Percentiles rank a stretch among this genome's conserved stretches.
phyloP scores from a whole-genome alignment of 2,329 filamentous ascomycete genomes.

The Thielaviopsis populi region DNA sequence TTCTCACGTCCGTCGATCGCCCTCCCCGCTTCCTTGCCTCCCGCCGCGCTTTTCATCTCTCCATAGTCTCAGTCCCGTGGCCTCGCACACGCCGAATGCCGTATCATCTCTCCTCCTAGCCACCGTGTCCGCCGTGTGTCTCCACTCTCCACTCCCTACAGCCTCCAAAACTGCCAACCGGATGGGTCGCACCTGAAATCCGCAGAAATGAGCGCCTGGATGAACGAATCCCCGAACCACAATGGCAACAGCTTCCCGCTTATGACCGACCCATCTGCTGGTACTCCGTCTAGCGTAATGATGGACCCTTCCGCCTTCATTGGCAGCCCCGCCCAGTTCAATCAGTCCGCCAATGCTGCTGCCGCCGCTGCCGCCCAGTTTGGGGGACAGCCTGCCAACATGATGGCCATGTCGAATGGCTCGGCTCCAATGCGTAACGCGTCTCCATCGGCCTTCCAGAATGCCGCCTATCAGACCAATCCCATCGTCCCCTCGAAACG shows the following conservation, averaged over 20 bases:
- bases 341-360: slow-evolving; percentile 24
- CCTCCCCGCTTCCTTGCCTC: neutral
- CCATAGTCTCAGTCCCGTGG: neutral
- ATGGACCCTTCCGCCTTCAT: slow-evolving; percentile 50
- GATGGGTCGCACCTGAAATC: neutral
- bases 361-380: slow-evolving; percentile 32
- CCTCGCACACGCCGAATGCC: neutral
- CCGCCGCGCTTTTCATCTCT: neutral
- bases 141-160: neutral
- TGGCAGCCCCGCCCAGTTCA: slow-evolving; percentile 42
- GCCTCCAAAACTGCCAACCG: neutral
- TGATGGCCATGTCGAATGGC: slow-evolving; percentile 19
- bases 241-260: slow-evolving; percentile 55
- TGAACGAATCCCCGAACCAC: slow-evolving; percentile 56
- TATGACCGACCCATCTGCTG: slow-evolving; percentile 45
- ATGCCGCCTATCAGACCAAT: slow-evolving; percentile 68
- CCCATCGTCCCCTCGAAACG: slow-evolving; percentile 82
- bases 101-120: neutral
- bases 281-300: slow-evolving; percentile 33
- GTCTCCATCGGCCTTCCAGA: slow-evolving; percentile 57
- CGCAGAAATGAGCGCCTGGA: slow-evolving; percentile 49
- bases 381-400: slow-evolving; percentile 31
- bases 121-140: neutral
- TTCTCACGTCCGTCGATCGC: neutral
- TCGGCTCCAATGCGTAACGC: slow-evolving; percentile 63